phyloP scores from a whole-genome alignment of 2,329 filamentous ascomycete species.

The Verticillium alfalfae region DNA sequence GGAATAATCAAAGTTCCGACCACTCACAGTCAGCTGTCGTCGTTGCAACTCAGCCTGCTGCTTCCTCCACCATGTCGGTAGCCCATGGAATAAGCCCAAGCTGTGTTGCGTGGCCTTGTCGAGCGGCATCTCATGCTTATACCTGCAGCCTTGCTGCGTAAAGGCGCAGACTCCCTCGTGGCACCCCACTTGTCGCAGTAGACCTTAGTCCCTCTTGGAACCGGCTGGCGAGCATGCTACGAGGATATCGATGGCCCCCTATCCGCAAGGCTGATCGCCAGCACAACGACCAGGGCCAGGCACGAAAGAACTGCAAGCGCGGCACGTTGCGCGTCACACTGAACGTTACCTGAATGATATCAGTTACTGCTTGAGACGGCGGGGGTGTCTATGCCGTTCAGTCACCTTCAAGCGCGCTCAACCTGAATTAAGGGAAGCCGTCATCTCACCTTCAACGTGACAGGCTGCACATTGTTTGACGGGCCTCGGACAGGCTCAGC shows the following conservation, averaged over 20 bases:
- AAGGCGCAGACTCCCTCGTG: conserved; percentile 81
- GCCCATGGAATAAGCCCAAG: conserved; percentile 65
- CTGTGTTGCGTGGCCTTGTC: conserved; percentile 59
- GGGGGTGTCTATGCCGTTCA: conserved; percentile 20
- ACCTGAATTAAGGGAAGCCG: background rate
- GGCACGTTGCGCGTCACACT: background rate
- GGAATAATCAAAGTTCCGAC: background rate
- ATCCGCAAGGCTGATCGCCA: background rate
- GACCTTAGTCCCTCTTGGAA: conserved; percentile 52
- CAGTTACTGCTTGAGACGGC: conserved; percentile 15
- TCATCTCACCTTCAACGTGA: conserved; percentile 31
- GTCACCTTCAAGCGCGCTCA: conserved; percentile 11
- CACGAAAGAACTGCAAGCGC: background rate
- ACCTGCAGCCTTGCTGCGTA: conserved; percentile 79
- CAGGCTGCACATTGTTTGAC: conserved; percentile 27
- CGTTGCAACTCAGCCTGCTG: conserved; percentile 38
- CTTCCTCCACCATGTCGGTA: conserved; percentile 57
- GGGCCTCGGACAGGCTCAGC: conserved; percentile 29
- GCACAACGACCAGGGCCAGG: background rate
- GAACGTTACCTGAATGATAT: conserved; percentile 25
- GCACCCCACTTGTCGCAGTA: conserved; percentile 90
- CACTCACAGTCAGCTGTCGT: conserved; percentile 1
- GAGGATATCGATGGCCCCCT: conserved; percentile 25
- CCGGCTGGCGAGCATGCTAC: conserved; percentile 22
- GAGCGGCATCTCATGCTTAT: conserved; percentile 83